These are phyloP conservation scores for Gossypium gossypioides DNA, from an alignment of 441 rosid genomes.

Conservation along the genomic window DNA sequence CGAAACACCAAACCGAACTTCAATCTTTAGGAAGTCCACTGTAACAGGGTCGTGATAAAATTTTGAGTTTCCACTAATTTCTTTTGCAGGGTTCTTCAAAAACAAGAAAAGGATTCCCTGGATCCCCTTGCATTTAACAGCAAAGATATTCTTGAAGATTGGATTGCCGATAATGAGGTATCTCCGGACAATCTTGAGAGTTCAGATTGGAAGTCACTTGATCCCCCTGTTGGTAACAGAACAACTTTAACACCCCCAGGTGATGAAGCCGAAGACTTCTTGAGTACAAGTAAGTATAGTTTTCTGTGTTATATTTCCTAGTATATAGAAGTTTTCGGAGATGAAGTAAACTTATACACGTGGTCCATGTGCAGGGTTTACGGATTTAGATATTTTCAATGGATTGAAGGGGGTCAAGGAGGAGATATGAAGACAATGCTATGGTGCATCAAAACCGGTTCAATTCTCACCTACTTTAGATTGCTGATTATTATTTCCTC, in stretches of 20 bases:
- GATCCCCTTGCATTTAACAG: conserved; percentile 52
- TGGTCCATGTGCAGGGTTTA: conserved; percentile 47
- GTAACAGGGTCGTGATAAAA: neutral
- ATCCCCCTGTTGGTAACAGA: conserved; percentile 31
- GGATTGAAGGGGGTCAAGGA: conserved; percentile 33
- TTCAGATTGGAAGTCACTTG: conserved; percentile 70
- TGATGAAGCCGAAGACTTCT: conserved; percentile 49
- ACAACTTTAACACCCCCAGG: conserved; percentile 26
- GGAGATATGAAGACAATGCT: conserved; percentile 20
- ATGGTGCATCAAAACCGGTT: neutral
- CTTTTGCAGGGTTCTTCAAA: conserved; percentile 23
- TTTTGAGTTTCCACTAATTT: conserved; percentile 5
- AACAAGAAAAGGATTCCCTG: conserved; percentile 26
- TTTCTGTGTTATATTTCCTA: neutral
- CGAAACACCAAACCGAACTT: neutral
- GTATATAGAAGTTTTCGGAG: neutral
- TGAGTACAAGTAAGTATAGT: conserved; percentile 45
- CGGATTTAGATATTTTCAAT: conserved; percentile 61
- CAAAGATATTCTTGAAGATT: conserved; percentile 47
- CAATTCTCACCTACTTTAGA: neutral
- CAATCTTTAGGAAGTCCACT: neutral
- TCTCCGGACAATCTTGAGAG: conserved; percentile 38
- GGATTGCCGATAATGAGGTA: conserved; percentile 51
- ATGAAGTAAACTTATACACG: neutral
- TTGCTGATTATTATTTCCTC: neutral